Evolutionary conservation across 1,284 basidiomycete species (phyloP), one percentile per base, ranked within the genome.

Genomic region (Naganishia sp.): DNA sequence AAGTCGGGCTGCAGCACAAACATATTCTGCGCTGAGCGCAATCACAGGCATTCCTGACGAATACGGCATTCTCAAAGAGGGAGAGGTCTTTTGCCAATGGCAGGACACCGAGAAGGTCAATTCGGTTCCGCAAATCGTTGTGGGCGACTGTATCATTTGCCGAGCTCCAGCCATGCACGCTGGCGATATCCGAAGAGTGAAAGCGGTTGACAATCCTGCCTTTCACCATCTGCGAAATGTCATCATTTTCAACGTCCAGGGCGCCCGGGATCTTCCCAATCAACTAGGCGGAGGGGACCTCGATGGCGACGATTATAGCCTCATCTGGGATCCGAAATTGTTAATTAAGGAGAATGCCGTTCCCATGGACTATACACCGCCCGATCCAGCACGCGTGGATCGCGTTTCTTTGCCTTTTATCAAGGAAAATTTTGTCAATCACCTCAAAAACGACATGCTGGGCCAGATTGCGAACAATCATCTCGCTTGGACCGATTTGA

Each of bases 261-360:
- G 79, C 4, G 49, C 65, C 3, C 69, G 79, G 0, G 77, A 78
- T 63, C 68, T 81, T 4, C 78, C 79, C 3, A 76, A 76, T 64
- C 78, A 76, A 75, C 71, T 81, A 0, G 76, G 78, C 6, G 79
- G 79, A 6, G 79, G 79, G 3, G 79, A 81, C 69, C 72, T 80
- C 4, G 79, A 80, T 61, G 78, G 79, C 11, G 70, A 72, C 54
- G 78, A 79, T 60, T 80, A 73, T 62, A 80, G 79, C 6, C 57
- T 81, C 10, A 79, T 80, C 42, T 81, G 79, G 79, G 78, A 80
- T 56, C 71, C 74, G 60, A 71, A 74, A 9, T 76, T 79, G 51
- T 74, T 80, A 2, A 60, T 68, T 21, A 50, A 72, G 21, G 69
- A 64, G 10, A 71, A 72, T 32, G 69, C 71, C 15, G 54, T 70